Conservation (phyloP, 2,329 filamentous ascomycete genomes). For the Rhytidhysteron rufulum region DNA sequence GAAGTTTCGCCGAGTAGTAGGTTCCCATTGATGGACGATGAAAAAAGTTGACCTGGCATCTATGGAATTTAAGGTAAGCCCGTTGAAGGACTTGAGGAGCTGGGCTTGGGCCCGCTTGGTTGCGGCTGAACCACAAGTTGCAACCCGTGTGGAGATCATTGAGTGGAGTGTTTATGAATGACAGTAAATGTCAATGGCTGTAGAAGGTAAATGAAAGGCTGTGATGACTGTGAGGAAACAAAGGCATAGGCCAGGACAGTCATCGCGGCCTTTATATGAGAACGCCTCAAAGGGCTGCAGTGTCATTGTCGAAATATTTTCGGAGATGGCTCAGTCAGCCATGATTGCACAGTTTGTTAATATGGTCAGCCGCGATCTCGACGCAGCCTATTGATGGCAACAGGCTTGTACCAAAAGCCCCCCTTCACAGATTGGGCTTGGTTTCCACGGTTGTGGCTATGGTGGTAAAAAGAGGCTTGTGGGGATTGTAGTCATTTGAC, state of each 20-base stretch:
- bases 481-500: background rate
- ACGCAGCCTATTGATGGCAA: background rate
- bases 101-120: slow-evolving; percentile 36
- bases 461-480: background rate
- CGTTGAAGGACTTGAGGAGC: slow-evolving; percentile 35
- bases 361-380: no score
- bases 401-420: background rate
- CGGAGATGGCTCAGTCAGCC: no score
- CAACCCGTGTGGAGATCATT: slow-evolving; percentile 24
- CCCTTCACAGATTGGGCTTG: background rate
- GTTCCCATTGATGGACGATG: slow-evolving; percentile 23
- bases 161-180: slow-evolving; percentile 13
- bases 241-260: background rate
- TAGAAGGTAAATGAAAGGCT: slow-evolving; percentile 1
- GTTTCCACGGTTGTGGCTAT: background rate
- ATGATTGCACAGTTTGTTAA: background rate
- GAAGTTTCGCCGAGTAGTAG: slow-evolving; percentile 34
- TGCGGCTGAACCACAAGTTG: slow-evolving; percentile 22
- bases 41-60: slow-evolving; percentile 31
- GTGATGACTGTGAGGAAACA: background rate
- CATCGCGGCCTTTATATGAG: slow-evolving; percentile 1
- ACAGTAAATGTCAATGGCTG: slow-evolving; percentile 15
- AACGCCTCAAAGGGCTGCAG: no score
- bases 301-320: no score
- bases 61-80: slow-evolving; percentile 14